Conservation (phyloP, 208 protist species). For the Herpetomonas tarakana region DNA sequence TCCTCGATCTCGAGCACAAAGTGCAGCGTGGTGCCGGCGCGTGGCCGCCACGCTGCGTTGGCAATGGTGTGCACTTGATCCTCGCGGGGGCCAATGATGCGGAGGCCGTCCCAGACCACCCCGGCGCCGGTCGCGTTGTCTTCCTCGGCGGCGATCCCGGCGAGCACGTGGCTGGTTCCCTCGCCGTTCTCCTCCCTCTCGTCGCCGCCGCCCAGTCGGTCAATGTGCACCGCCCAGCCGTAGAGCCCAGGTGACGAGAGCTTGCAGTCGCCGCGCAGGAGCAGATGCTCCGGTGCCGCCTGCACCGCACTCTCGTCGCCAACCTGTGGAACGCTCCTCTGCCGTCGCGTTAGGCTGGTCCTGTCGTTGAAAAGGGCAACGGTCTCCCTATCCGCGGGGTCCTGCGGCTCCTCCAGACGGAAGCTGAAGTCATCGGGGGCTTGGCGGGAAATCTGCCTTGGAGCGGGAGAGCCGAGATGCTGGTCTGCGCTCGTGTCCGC, state of each 20-base stretch:
- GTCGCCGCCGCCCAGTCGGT: not conserved
- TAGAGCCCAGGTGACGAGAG: not conserved
- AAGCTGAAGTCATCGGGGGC: too few relatives aligned
- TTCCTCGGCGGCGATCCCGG: conserved; percentile 13
- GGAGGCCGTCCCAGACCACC: conserved; percentile 32
- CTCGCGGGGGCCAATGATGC: conserved; percentile 26
- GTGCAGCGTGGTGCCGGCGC: not conserved
- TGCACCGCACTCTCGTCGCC: too few relatives aligned
- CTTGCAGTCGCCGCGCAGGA: not conserved
- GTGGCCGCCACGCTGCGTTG: not conserved
- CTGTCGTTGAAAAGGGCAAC: not conserved
- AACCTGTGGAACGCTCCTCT: too few relatives aligned
- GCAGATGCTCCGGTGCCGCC: not conserved
- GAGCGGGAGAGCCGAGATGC: too few relatives aligned
- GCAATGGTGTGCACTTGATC: conserved; percentile 14
- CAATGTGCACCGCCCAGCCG: not conserved
- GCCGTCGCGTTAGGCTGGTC: not conserved
- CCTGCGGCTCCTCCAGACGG: too few relatives aligned
- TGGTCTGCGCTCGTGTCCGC: too few relatives aligned
- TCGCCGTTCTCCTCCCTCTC: too few relatives aligned
- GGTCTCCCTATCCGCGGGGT: not conserved
- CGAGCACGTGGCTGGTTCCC: conserved; percentile 19
- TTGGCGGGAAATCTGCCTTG: too few relatives aligned
- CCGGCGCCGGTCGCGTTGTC: conserved; percentile 20
- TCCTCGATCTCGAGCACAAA: not conserved